Evolutionary conservation across 495 filamentous ascomycete species (phyloP).

Genomic region (Penicillium steckii): DNA sequence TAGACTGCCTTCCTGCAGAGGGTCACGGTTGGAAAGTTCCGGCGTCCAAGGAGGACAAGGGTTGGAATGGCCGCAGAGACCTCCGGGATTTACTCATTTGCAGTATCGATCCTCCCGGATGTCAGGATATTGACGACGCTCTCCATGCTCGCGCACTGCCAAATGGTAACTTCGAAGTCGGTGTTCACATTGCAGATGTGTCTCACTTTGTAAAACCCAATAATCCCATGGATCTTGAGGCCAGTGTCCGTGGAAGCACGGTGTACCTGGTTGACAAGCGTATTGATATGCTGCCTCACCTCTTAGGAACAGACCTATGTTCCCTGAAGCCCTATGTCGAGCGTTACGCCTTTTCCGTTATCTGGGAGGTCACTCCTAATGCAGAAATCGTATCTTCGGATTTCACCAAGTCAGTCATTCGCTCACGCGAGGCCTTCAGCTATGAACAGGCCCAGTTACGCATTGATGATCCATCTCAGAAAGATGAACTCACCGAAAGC

Average conservation of each 20-base stretch:
- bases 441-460: conserved; percentile 94
- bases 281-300: conserved; percentile 97
- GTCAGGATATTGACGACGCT: conserved; percentile 97
- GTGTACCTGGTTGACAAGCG: conserved; percentile 98
- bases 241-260: conserved; percentile 88
- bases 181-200: conserved; percentile 98
- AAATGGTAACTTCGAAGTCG: conserved; percentile 94
- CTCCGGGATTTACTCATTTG: conserved; percentile 84
- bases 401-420: conserved; percentile 97
- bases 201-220: conserved; percentile 97
- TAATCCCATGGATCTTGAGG: conserved; percentile 95
- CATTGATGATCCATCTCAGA: conserved; percentile 82
- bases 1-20: conserved; percentile 88
- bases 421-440: conserved; percentile 95
- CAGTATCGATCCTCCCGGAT: conserved; percentile 94
- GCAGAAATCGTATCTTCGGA: conserved; percentile 78
- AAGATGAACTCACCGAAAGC: conserved; percentile 84
- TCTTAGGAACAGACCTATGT: conserved; percentile 93
- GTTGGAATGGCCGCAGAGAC: conserved; percentile 83
- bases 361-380: conserved; percentile 88
- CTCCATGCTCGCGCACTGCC: conserved; percentile 81
- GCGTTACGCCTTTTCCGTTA: conserved; percentile 90
- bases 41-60: conserved; percentile 66
- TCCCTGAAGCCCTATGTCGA: conserved; percentile 97
- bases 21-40: conserved; percentile 96